These are phyloP conservation scores for Claviceps monticola DNA, from an alignment of 2,329 filamentous ascomycete species.

Conservation along the genomic window DNA sequence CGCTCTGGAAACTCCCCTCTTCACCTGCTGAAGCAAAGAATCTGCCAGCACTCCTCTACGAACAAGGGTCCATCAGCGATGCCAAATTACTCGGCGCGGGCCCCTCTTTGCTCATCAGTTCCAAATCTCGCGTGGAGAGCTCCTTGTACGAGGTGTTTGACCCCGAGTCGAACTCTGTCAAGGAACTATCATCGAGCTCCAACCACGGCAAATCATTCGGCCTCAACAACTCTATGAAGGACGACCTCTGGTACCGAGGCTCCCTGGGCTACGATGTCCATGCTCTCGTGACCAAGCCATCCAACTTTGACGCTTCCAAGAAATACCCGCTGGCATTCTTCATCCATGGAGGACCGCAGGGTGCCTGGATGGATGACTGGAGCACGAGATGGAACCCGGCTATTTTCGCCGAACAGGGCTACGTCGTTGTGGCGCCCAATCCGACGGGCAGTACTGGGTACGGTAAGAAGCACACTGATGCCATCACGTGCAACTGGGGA, in stretches of 20 bases:
- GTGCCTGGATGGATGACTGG: constrained; percentile 64
- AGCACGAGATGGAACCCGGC: constrained; percentile 76
- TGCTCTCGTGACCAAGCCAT: constrained; percentile 51
- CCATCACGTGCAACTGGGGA: constrained; percentile 71
- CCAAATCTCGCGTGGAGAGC: constrained; percentile 58
- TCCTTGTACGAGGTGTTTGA: constrained; percentile 52
- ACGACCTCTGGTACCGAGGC: constrained; percentile 57
- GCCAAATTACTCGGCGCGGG: constrained; percentile 37
- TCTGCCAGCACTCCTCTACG: constrained; percentile 35
- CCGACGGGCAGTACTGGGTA: constrained; percentile 75
- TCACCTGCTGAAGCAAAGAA: constrained; percentile 33
- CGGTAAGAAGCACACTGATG: constrained; percentile 62
- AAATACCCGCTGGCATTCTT: constrained; percentile 69
- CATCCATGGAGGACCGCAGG: constrained; percentile 74
- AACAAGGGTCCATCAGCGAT: constrained; percentile 39
- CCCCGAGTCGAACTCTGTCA: constrained; percentile 21
- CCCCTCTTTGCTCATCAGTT: constrained; percentile 45
- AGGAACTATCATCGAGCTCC: constrained; percentile 47
- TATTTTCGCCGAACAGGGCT: constrained; percentile 77
- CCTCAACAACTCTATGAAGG: constrained; percentile 47
- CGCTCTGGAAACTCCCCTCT: constrained; percentile 49
- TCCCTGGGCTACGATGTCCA: constrained; percentile 53
- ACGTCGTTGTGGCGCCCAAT: constrained; percentile 69
- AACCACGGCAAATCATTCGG: constrained; percentile 54
- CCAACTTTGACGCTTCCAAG: constrained; percentile 51